Base-by-base conservation (phyloP, 768 basidiomycete species). In the Neoboletus magnificus region DNA sequence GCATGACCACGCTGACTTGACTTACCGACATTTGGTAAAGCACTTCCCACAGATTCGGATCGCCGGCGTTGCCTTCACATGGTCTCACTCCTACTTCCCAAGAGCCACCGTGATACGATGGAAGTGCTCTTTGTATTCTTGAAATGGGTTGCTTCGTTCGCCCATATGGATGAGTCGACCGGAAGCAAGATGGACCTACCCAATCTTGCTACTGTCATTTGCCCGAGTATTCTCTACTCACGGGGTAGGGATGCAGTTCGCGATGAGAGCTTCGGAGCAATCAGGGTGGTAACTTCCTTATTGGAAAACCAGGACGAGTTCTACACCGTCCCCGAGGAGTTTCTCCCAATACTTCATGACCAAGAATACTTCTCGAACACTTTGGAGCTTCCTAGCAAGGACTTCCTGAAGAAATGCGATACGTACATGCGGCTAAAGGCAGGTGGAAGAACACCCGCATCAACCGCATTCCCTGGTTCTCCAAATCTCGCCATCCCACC, bases 101-200 rank as follows among this genome's bases (percentile, higher is more conserved):
- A 93, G 74, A 83, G 84, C 58, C 92, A 99, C 71, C 87, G 97
- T 59, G 97, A 99, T 73, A 98, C 96, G 20, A 85, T 97, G 84
- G 97, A 99, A 73, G 92, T 97, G 48, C 77, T 99, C 48, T 98
- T 97, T 68, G 95, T 97, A 30, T 99, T 99, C 77, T 80, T 99
- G 62, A 97, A 98, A 74, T 99, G 97, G 97, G 97, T 99, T 12
- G 96, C 96, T 11, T 97, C 94, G 2, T 99, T 99, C 71, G 93
- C 97, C 47, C 96, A 99, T 73, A 85, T 95, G 77, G 95, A 98
- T 66, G 93, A 94, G 62, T 91, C 92, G 67, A 98, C 96, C 0
- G 95, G 95, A 40, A 95, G 91, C 75, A 95, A 96, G 76, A 99
- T 99, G 97, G 97, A 99, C 72, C 77, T 98, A 45, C 81, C 81